These are phyloP conservation scores for Chenopodium quinoa DNA, from an alignment of 148 eudicot genomes.

Conservation along the genomic window DNA sequence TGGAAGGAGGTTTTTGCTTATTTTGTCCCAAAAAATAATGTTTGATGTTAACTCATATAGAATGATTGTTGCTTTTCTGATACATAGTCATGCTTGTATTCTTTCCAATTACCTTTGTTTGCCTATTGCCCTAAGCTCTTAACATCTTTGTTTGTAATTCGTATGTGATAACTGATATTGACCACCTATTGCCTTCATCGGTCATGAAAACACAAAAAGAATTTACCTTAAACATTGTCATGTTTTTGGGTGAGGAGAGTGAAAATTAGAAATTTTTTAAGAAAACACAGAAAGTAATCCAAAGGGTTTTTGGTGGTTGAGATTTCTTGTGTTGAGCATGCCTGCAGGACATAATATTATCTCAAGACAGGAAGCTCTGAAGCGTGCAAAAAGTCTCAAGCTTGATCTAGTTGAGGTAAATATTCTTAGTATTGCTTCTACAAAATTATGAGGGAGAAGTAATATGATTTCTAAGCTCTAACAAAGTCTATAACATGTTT, in stretches of 20 bases:
- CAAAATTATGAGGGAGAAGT: not conserved
- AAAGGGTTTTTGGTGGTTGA: not conserved
- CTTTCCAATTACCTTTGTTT: not conserved
- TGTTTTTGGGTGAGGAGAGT: not conserved
- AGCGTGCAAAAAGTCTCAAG: slow-evolving; percentile 44
- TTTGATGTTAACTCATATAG: not conserved
- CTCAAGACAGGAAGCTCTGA: slow-evolving; percentile 52
- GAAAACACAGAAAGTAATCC: not conserved
- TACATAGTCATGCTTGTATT: not conserved
- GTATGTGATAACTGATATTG: not conserved
- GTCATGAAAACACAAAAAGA: not conserved
- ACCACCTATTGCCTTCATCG: not conserved
- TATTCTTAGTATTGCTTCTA: slow-evolving; percentile 4
- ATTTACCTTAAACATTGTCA: not conserved
- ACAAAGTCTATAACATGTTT: not conserved
- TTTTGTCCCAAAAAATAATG: not conserved
- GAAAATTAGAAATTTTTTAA: not conserved
- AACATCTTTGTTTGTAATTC: too few species aligned
- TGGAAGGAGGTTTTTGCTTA: not conserved
- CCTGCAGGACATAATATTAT: slow-evolving; percentile 56
- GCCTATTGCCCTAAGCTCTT: not conserved
- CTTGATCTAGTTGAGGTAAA: slow-evolving; percentile 83
- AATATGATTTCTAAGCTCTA: not conserved
- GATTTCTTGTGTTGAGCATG: slow-evolving; percentile 11
- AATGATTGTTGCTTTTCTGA: not conserved